A percentile compares a stretch with the other conserved stretches of the same genome.
These are phyloP conservation scores for Filobasidium floriforme DNA, from an alignment of 768 basidiomycete genomes.

Conservation along the genomic window DNA sequence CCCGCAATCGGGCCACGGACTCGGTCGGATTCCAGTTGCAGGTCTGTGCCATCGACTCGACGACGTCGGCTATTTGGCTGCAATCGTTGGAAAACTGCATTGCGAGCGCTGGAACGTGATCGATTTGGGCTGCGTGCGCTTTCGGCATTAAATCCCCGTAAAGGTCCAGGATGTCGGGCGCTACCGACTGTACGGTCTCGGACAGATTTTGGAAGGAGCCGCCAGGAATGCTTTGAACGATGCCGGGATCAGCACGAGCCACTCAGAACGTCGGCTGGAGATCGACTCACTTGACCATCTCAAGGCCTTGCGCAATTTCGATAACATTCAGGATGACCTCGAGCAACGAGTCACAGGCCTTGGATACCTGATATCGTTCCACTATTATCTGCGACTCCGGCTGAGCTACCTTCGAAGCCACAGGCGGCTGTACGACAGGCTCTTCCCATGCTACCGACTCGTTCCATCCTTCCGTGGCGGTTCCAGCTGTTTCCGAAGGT, in stretches of 20 bases:
- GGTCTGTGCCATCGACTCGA: slow-evolving; percentile 26
- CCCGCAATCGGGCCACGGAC: slow-evolving; percentile 51
- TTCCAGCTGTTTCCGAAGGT: neutral
- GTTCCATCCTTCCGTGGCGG: neutral
- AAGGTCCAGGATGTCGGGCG: slow-evolving; percentile 64
- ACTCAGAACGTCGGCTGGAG: neutral
- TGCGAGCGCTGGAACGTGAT: slow-evolving; percentile 51
- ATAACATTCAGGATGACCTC: slow-evolving; percentile 29
- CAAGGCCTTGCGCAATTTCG: slow-evolving; percentile 49
- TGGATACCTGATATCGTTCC: neutral
- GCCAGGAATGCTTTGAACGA: neutral
- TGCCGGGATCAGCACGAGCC: neutral
- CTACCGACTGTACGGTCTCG: slow-evolving; percentile 48
- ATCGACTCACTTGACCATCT: slow-evolving; percentile 49
- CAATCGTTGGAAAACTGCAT: slow-evolving; percentile 81
- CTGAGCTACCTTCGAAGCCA: neutral
- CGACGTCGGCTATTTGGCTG: slow-evolving; percentile 56
- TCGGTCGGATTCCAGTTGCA: slow-evolving; percentile 46
- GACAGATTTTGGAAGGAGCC: slow-evolving; percentile 2
- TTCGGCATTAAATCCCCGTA: slow-evolving; percentile 72
- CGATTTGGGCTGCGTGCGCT: slow-evolving; percentile 51
- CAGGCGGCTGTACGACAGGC: neutral
- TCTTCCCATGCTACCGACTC: neutral
- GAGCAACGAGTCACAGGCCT: slow-evolving; percentile 18
- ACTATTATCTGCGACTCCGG: neutral